phyloP scores from a whole-genome alignment of 805 yeast species.

The Schizosaccharomyces lindneri region DNA sequence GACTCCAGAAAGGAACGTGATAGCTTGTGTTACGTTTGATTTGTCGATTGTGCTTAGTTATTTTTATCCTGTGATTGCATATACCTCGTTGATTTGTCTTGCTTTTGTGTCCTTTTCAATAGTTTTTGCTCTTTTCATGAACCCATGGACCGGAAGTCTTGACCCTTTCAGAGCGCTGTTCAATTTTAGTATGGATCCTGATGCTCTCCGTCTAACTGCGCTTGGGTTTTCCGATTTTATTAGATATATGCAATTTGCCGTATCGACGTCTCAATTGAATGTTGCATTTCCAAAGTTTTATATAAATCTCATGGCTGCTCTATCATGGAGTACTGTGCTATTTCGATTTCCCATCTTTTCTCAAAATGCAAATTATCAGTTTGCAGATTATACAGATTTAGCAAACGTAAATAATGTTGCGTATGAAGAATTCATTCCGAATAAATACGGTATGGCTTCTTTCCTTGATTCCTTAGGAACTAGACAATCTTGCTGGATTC shows the following conservation, averaged over 20 bases:
- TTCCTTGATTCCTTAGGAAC: neutral
- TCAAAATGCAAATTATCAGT: neutral
- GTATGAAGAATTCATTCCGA: neutral
- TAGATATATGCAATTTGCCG: slow-evolving; percentile 32
- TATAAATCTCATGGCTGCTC: neutral
- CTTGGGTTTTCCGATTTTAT: slow-evolving; percentile 27
- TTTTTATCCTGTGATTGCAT: neutral
- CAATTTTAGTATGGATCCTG: slow-evolving; percentile 31
- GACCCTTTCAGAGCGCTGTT: slow-evolving; percentile 28
- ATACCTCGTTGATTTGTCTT: neutral
- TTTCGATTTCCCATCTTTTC: neutral
- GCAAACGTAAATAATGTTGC: neutral
- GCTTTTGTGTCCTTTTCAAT: slow-evolving; percentile 13
- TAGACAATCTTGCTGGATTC: neutral
- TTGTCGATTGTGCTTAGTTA: neutral
- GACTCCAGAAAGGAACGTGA: neutral
- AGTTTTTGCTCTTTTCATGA: slow-evolving; percentile 18
- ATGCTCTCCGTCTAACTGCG: slow-evolving; percentile 26
- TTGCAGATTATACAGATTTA: neutral
- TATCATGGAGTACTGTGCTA: neutral
- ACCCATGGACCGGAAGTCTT: slow-evolving; percentile 34
- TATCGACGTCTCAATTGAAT: slow-evolving; percentile 27
- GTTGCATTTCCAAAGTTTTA: neutral
- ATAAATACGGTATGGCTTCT: neutral
- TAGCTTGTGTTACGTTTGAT: neutral